Evolutionary conservation across 2,329 filamentous ascomycete species (phyloP).

Genomic region (Penicillium sp.): DNA sequence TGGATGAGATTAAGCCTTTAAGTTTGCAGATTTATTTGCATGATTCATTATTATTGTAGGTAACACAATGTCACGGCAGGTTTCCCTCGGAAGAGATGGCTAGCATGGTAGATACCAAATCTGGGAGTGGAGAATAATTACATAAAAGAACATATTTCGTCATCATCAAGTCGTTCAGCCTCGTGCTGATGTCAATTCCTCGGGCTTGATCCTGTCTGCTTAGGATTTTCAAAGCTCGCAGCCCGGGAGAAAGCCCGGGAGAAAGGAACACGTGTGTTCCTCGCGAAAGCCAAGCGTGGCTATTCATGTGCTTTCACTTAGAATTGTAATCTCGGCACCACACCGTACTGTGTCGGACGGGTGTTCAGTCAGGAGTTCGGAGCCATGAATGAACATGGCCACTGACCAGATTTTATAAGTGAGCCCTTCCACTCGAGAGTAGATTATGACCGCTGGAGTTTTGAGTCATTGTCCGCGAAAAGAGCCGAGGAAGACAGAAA

Average conservation of each 20-base stretch:
- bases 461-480: too few species aligned
- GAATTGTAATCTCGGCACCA: not conserved
- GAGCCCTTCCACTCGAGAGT: not conserved
- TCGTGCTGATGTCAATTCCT: not conserved
- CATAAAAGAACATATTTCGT: conserved; percentile 11
- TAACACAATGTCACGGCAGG: conserved; percentile 1
- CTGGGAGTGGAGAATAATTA: conserved; percentile 8
- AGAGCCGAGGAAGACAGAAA: too few species aligned
- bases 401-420: not conserved
- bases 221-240: not conserved
- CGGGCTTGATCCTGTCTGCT: not conserved
- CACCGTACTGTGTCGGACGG: not conserved
- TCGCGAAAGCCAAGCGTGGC: not conserved
- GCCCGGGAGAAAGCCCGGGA: not conserved
- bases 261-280: not conserved
- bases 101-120: not conserved
- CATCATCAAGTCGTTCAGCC: conserved; percentile 22
- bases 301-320: not conserved
- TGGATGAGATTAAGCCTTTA: too few species aligned
- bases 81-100: not conserved
- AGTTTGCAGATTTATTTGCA: too few species aligned
- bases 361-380: too few species aligned
- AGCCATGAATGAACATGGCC: too few species aligned
- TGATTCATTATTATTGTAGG: conserved; percentile 4
- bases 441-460: not conserved